These are phyloP conservation scores for Phytophthora megakarya DNA, from an alignment of 352 stramenopile genomes.

Conservation along the genomic window DNA sequence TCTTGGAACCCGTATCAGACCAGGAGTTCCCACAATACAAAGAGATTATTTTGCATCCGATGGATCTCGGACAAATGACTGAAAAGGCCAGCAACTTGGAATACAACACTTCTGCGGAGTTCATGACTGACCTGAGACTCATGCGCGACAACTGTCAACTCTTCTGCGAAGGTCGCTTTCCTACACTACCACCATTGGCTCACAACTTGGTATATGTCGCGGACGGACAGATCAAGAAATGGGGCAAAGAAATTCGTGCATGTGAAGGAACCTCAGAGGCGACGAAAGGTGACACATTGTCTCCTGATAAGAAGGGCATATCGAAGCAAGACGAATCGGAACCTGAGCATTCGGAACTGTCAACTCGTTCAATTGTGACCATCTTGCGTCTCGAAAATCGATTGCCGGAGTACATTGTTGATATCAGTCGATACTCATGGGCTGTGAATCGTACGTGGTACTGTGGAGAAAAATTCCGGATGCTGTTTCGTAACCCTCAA, in stretches of 20 bases:
- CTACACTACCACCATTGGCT: conserved; percentile 72
- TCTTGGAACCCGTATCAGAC: conserved; percentile 80
- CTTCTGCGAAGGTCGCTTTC: conserved; percentile 83
- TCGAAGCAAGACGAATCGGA: conserved; percentile 10
- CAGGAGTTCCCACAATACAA: conserved; percentile 87
- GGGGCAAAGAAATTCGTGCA: conserved; percentile 64
- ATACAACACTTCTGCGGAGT: conserved; percentile 57
- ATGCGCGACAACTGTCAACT: conserved; percentile 80
- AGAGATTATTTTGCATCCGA: conserved; percentile 76
- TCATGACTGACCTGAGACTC: conserved; percentile 72
- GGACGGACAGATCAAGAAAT: conserved; percentile 71
- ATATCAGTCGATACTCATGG: conserved; percentile 66
- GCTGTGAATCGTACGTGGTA: conserved; percentile 62
- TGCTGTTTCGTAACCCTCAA: conserved; percentile 77
- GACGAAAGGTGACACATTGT: conserved; percentile 13
- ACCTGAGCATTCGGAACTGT: conserved; percentile 11
- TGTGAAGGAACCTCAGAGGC: conserved; percentile 42
- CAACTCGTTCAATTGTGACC: conserved; percentile 47
- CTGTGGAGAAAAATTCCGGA: conserved; percentile 75
- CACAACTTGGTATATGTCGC: conserved; percentile 71
- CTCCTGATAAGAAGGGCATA: conserved; percentile 11
- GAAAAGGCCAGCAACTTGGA: conserved; percentile 57
- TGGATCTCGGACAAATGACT: conserved; percentile 70
- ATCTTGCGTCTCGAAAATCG: conserved; percentile 86
- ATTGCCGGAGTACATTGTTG: conserved; percentile 74